Evolutionary conservation across 768 basidiomycete genomes (phyloP).

Genomic region (Mycena filopes): DNA sequence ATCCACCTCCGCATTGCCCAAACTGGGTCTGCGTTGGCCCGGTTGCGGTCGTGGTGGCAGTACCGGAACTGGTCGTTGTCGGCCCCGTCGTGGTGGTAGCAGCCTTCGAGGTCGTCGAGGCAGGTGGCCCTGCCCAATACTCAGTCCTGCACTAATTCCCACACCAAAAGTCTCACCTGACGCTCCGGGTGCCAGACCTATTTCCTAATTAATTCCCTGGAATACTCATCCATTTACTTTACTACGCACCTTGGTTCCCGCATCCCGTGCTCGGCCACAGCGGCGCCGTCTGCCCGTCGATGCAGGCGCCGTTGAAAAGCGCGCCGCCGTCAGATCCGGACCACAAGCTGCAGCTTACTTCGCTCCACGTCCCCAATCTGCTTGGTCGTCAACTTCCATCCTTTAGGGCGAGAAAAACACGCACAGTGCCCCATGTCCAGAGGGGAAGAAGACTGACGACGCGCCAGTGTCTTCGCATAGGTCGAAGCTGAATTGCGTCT

Average conservation of each 20-base stretch:
- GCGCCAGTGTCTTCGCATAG: constrained; percentile 70
- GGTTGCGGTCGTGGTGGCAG: constrained; percentile 4
- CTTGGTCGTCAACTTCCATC: too few relatives aligned
- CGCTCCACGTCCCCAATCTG: constrained; percentile 56
- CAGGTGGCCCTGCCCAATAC: constrained; percentile 8
- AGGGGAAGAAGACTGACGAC: constrained; percentile 63
- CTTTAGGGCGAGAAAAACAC: too few relatives aligned
- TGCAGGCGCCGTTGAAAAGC: constrained; percentile 61
- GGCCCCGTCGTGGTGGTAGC: constrained; percentile 1
- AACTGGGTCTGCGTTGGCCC: constrained; percentile 24
- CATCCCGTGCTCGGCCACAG: constrained; percentile 57
- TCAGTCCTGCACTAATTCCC: background rate
- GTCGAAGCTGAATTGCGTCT: constrained; percentile 58
- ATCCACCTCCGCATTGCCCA: constrained; percentile 26
- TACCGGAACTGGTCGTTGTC: background rate
- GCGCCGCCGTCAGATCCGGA: constrained; percentile 60
- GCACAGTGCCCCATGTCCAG: constrained; percentile 61
- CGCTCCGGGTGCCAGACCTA: constrained; percentile 29
- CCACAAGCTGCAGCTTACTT: constrained; percentile 70
- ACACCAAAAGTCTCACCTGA: constrained; percentile 15
- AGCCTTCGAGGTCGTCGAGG: constrained; percentile 6
- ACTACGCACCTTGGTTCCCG: constrained; percentile 49
- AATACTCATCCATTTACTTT: background rate
- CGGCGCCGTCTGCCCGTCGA: constrained; percentile 57
- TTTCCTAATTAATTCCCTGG: background rate